Percentiles rank a stretch among this genome's conserved stretches.
Conservation (phyloP, 805 yeast species). For the Candida vartiovaarae region DNA sequence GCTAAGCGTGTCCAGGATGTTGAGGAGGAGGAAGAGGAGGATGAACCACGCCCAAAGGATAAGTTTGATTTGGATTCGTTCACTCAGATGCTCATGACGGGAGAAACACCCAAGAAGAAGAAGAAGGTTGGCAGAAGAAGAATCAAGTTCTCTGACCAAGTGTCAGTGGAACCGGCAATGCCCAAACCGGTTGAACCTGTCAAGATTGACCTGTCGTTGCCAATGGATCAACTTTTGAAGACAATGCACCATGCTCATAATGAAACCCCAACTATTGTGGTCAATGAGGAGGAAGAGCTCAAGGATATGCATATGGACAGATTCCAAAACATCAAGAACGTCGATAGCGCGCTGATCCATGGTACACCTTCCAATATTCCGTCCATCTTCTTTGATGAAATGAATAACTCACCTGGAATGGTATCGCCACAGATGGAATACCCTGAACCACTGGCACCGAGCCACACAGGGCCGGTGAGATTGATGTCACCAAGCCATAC, state of each 20-base stretch:
- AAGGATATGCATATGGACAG: slow-evolving; percentile 69
- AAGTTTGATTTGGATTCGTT: slow-evolving; percentile 75
- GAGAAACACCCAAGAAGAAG: slow-evolving; percentile 50
- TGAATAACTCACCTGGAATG: not conserved
- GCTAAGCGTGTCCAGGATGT: slow-evolving; percentile 46
- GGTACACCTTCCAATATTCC: slow-evolving; percentile 60
- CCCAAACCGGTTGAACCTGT: slow-evolving; percentile 17
- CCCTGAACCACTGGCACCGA: slow-evolving; percentile 19
- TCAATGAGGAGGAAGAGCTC: slow-evolving; percentile 64
- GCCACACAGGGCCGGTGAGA: slow-evolving; percentile 12
- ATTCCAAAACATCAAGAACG: slow-evolving; percentile 64
- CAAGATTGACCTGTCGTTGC: slow-evolving; percentile 41
- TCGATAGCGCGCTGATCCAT: slow-evolving; percentile 67
- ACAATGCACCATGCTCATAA: slow-evolving; percentile 15
- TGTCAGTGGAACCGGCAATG: slow-evolving; percentile 22
- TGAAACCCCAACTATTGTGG: slow-evolving; percentile 26
- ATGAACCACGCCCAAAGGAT: not conserved
- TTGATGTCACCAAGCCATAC: slow-evolving; percentile 2
- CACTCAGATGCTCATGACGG: slow-evolving; percentile 77
- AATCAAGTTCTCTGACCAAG: slow-evolving; percentile 68
- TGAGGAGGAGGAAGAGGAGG: slow-evolving; percentile 28
- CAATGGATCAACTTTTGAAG: slow-evolving; percentile 68
- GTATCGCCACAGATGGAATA: slow-evolving; percentile 14
- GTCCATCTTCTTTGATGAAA: slow-evolving; percentile 26
- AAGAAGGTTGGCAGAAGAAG: slow-evolving; percentile 34